These are phyloP conservation scores for Fraxinus americana DNA, from an alignment of 257 asterid species.

Conservation along the genomic window DNA sequence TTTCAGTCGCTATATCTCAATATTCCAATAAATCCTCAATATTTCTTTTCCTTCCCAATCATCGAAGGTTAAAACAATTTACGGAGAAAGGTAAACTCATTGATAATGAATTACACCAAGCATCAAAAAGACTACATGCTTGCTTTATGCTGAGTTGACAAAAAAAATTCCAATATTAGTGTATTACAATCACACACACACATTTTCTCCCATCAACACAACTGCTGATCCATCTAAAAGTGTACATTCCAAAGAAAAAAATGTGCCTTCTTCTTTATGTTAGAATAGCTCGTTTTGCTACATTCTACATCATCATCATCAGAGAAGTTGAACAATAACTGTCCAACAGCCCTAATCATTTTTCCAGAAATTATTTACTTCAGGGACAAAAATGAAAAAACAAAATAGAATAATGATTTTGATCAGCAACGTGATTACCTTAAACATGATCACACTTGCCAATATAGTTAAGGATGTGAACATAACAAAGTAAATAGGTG, in stretches of 20 bases:
- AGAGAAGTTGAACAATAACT: not conserved
- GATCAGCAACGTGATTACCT: constrained; percentile 1
- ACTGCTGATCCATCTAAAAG: not conserved
- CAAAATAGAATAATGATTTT: not conserved
- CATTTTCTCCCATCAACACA: not conserved
- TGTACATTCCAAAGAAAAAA: not conserved
- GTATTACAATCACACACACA: not conserved
- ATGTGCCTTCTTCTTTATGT: not conserved
- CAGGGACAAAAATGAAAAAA: not conserved
- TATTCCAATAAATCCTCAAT: not conserved
- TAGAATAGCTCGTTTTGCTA: not conserved
- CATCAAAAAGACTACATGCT: not conserved
- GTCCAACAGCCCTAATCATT: not conserved
- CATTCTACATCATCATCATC: not conserved
- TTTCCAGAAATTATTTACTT: not conserved
- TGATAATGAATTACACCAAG: not conserved
- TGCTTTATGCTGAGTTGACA: not conserved
- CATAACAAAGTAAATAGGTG: constrained; percentile 32
- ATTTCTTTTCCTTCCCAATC: not conserved
- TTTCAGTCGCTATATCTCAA: not conserved
- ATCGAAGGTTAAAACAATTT: not conserved
- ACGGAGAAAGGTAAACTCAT: not conserved
- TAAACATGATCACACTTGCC: constrained; percentile 35
- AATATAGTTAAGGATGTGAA: constrained; percentile 30
- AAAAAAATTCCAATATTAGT: not conserved